Percentiles rank a stretch among this genome's conserved stretches.
Evolutionary conservation across 148 eudicot species (phyloP).

Genomic region (Talinum fruticosum): DNA sequence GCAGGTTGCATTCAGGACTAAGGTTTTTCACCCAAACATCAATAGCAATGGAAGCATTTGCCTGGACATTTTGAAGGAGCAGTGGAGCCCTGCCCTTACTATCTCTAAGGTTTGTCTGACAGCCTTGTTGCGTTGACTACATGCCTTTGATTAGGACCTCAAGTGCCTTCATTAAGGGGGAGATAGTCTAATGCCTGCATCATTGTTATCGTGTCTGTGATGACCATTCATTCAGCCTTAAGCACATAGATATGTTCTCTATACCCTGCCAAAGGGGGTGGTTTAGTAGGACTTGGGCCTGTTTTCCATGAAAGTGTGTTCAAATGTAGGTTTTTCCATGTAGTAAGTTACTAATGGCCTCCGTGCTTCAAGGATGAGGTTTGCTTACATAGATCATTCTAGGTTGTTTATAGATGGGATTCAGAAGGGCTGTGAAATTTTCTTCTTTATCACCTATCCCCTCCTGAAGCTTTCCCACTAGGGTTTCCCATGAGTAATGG

Average conservation of each 20-base stretch:
- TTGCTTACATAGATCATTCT: not conserved
- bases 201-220: not conserved
- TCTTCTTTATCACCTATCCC: not conserved
- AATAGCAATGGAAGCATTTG: slow-evolving; percentile 49
- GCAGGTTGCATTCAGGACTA: slow-evolving; percentile 62
- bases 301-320: not conserved
- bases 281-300: not conserved
- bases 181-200: not conserved
- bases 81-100: slow-evolving; percentile 48
- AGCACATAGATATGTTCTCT: not conserved
- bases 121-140: not conserved
- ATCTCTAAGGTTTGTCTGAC: slow-evolving; percentile 39
- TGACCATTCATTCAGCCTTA: not conserved
- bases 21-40: slow-evolving; percentile 45
- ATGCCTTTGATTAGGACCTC: not conserved
- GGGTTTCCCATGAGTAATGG: not conserved
- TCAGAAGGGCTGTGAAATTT: not conserved
- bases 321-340: not conserved
- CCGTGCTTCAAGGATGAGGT: not conserved
- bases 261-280: not conserved
- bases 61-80: slow-evolving; percentile 49
- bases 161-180: not conserved
- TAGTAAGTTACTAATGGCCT: not conserved
- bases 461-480: not conserved
- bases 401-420: not conserved